Evolutionary conservation across 495 filamentous ascomycete genomes (phyloP).

Genomic region (Penicillium riverlandense): DNA sequence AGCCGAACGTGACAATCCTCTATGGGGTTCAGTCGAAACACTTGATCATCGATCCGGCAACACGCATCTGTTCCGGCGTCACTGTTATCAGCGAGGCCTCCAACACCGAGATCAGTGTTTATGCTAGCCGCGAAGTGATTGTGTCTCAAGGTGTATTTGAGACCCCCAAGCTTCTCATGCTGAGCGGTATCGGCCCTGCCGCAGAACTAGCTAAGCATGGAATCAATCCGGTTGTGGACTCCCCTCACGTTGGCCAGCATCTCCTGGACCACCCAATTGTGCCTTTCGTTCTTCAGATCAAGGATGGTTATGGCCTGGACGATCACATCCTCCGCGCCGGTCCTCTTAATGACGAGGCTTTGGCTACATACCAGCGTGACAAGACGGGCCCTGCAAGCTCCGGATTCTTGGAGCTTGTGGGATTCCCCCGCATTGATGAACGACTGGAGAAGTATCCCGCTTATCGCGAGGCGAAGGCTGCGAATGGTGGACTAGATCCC

Average conservation of each 20-base stretch:
- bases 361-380: conserved; percentile 33
- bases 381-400: conserved; percentile 35
- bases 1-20: conserved; percentile 42
- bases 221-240: conserved; percentile 42
- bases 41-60: conserved; percentile 36
- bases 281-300: conserved; percentile 41
- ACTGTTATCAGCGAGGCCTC: conserved; percentile 36
- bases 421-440: conserved; percentile 41
- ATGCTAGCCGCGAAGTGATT: conserved; percentile 43
- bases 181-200: conserved; percentile 50
- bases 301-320: conserved; percentile 43
- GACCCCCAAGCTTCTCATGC: conserved; percentile 55
- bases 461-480: conserved; percentile 34
- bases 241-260: conserved; percentile 53
- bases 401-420: conserved; percentile 43
- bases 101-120: conserved; percentile 2
- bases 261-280: conserved; percentile 48
- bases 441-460: conserved; percentile 30
- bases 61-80: conserved; percentile 7
- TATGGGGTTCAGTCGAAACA: conserved; percentile 34
- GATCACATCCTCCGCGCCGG: conserved; percentile 35
- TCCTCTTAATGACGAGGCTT: conserved; percentile 8
- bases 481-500: conserved; percentile 44
- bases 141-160: conserved; percentile 51
- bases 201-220: conserved; percentile 32